Evolutionary conservation across 139 green algal genomes (phyloP).

Genomic region (Coccomyxa sp.): DNA sequence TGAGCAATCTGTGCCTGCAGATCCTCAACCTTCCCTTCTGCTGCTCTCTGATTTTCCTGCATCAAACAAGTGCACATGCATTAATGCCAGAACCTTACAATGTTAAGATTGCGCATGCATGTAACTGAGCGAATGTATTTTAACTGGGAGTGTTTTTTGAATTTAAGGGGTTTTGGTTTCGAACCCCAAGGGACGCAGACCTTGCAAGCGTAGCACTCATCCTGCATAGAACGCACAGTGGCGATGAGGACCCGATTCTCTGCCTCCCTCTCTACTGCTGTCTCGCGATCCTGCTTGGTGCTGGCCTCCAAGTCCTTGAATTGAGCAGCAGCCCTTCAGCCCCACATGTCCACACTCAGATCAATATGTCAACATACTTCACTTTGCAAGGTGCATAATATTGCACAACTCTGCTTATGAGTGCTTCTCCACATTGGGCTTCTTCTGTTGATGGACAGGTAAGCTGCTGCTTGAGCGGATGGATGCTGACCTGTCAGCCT

Average conservation of each 20-base stretch:
- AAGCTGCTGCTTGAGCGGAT: not conserved
- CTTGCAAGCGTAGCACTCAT: constrained; percentile 18
- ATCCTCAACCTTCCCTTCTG: not conserved
- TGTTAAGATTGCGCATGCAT: not conserved
- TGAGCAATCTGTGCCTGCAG: constrained; percentile 14
- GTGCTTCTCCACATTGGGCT: not conserved
- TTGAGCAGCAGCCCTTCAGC: not conserved
- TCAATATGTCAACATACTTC: not conserved
- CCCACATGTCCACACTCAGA: no score
- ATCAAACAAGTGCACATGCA: not conserved
- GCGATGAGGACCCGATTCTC: constrained; percentile 21
- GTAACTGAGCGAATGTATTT: not conserved
- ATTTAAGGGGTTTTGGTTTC: not conserved
- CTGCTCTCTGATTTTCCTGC: not conserved
- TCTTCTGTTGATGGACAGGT: not conserved
- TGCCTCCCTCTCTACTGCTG: constrained; percentile 3
- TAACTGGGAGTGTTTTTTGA: not conserved
- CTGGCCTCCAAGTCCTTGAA: not conserved
- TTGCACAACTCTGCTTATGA: not conserved
- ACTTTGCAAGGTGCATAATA: not conserved
- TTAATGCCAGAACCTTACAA: not conserved
- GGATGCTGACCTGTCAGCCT: not conserved
- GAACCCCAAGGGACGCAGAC: not conserved
- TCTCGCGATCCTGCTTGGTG: not conserved
- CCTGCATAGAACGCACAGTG: constrained; percentile 6